Evolutionary conservation across 352 stramenopile species (phyloP).

Genomic region (Globisporangium solare): DNA sequence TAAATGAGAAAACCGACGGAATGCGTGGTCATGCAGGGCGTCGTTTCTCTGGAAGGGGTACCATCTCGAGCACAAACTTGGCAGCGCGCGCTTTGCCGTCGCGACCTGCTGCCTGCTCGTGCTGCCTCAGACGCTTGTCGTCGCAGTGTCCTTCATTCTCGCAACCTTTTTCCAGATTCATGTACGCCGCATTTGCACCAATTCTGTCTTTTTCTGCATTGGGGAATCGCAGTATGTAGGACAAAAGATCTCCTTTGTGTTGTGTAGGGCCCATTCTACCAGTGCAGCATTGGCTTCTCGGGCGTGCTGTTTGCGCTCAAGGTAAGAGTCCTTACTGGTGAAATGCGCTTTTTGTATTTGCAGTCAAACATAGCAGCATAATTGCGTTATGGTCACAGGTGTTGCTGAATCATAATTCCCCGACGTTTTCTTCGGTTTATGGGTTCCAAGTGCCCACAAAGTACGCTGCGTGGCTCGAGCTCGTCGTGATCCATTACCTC

Average conservation of each 20-base stretch:
- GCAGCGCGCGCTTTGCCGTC: slow-evolving; percentile 42
- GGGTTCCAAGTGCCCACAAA: slow-evolving; percentile 79
- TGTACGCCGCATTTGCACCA: slow-evolving; percentile 4
- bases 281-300: slow-evolving; percentile 79
- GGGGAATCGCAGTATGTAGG: neutral
- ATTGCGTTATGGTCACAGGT: slow-evolving; percentile 41
- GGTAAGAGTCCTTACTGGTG: slow-evolving; percentile 17
- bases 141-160: slow-evolving; percentile 32
- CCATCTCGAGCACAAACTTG: slow-evolving; percentile 57
- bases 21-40: slow-evolving; percentile 30
- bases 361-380: neutral
- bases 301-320: slow-evolving; percentile 78
- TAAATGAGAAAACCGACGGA: slow-evolving; percentile 5
- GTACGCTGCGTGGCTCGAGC: slow-evolving; percentile 86
- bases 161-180: slow-evolving; percentile 25
- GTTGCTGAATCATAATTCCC: slow-evolving; percentile 74
- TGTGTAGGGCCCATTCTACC: slow-evolving; percentile 27
- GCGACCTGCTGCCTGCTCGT: slow-evolving; percentile 50
- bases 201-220: neutral
- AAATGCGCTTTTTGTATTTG: neutral
- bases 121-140: slow-evolving; percentile 56
- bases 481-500: slow-evolving; percentile 79
- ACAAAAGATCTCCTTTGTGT: neutral
- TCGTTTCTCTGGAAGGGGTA: slow-evolving; percentile 86
- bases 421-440: slow-evolving; percentile 54